These are phyloP conservation scores for Centrapalus pauciflorus DNA, from an alignment of 129 eudicot genomes.

Conservation along the genomic window DNA sequence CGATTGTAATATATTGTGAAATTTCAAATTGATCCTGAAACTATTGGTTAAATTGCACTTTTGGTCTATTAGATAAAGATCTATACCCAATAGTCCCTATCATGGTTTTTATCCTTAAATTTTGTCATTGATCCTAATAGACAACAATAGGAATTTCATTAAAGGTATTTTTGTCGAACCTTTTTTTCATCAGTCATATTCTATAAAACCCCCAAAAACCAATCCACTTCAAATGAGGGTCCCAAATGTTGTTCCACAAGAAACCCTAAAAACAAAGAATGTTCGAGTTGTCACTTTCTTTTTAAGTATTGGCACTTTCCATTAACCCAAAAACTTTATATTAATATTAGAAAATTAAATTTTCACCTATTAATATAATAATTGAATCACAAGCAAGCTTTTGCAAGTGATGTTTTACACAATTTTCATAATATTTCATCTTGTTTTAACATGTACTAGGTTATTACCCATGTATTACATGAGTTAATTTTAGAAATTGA, in stretches of 20 bases:
- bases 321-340: not conserved
- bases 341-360: not conserved
- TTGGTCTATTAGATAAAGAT: not conserved
- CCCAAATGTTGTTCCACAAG: constrained; percentile 21
- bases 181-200: constrained; percentile 9
- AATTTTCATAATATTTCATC: not conserved
- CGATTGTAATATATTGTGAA: too few species aligned
- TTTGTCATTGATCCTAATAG: constrained; percentile 23
- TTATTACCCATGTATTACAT: too few species aligned
- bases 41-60: not conserved
- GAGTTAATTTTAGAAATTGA: not conserved
- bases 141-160: constrained; percentile 20
- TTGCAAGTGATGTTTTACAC: constrained; percentile 7
- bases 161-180: constrained; percentile 21
- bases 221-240: constrained; percentile 18
- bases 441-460: not conserved
- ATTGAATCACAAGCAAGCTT: constrained; percentile 7
- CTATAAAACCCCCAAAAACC: constrained; percentile 11
- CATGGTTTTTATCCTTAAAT: not conserved
- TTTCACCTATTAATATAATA: constrained; percentile 14
- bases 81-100: not conserved
- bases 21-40: not conserved
- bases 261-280: constrained; percentile 12
- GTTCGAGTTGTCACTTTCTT: constrained; percentile 17
- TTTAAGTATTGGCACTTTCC: constrained; percentile 11